Conservation (phyloP, 306 rosid species). For the Vachellia pachyceras region DNA sequence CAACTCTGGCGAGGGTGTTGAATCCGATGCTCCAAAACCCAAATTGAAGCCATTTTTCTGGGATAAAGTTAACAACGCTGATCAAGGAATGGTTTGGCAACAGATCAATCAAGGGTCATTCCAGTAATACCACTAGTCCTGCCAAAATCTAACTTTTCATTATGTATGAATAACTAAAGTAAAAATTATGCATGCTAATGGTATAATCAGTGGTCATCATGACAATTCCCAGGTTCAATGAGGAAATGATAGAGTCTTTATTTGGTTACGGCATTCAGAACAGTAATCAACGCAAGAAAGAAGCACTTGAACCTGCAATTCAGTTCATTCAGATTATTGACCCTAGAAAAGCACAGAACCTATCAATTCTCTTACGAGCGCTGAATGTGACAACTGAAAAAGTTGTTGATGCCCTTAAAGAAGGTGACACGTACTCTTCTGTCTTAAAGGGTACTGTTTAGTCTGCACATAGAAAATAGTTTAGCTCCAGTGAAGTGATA, state of each 20-base stretch:
- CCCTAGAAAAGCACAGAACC: constrained; percentile 86
- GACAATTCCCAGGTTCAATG: constrained; percentile 71
- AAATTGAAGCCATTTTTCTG: constrained; percentile 96
- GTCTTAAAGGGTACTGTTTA: neutral
- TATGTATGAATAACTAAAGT: constrained; percentile 27
- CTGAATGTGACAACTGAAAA: constrained; percentile 82
- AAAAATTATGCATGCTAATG: neutral
- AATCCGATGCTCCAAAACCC: constrained; percentile 65
- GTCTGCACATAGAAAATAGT: neutral
- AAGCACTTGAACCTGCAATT: constrained; percentile 54
- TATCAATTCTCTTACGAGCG: constrained; percentile 86
- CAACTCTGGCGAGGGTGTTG: constrained; percentile 45
- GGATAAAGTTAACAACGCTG: constrained; percentile 90
- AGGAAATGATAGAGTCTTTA: constrained; percentile 87
- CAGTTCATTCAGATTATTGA: constrained; percentile 81
- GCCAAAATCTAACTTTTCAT: constrained; percentile 24
- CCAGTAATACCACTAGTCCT: constrained; percentile 65
- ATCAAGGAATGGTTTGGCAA: constrained; percentile 96
- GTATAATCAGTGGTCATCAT: constrained; percentile 15
- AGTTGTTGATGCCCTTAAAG: constrained; percentile 76
- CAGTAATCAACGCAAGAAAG: constrained; percentile 59
- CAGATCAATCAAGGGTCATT: constrained; percentile 87
- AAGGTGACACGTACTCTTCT: constrained; percentile 54
- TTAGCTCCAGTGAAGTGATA: neutral
- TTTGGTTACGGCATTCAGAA: constrained; percentile 68